These are phyloP conservation scores for Isoetes taiwanensis DNA, from an alignment of 75 land plant genomes.

Conservation along the genomic window DNA sequence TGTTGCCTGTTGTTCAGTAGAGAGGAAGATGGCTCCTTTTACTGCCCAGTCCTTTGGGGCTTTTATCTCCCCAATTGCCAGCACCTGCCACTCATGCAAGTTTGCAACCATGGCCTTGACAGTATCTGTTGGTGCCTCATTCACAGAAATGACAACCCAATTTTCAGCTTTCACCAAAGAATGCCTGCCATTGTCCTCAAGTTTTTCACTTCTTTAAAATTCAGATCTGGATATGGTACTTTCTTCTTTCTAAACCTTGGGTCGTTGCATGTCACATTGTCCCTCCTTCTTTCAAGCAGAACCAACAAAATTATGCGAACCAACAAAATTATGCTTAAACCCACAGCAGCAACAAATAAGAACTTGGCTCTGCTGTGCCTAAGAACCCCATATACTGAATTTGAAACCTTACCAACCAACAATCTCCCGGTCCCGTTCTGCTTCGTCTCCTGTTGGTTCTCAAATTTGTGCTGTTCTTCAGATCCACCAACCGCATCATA, in stretches of 20 bases:
- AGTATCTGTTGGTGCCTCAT: not conserved
- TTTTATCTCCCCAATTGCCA: not conserved
- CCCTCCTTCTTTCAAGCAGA: not conserved
- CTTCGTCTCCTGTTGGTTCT: no score
- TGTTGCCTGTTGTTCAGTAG: not conserved
- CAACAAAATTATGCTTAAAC: no score
- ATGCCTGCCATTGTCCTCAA: not conserved
- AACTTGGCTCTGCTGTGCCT: no score
- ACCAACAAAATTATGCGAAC: no score
- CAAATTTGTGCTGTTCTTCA: no score
- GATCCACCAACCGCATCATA: no score
- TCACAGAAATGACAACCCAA: not conserved
- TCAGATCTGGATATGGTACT: slow-evolving; percentile 1
- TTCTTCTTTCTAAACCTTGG: not conserved
- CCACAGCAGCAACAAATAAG: no score
- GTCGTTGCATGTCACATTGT: slow-evolving; percentile 3
- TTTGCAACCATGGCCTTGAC: not conserved
- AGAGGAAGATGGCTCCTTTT: not conserved
- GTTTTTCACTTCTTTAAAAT: not conserved
- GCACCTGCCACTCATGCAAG: not conserved
- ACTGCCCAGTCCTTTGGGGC: not conserved
- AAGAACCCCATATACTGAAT: no score
- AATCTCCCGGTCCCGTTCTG: no score
- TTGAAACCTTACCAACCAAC: no score
- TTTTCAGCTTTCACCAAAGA: not conserved